These are phyloP conservation scores for Exophiala xenobiotica DNA, from an alignment of 2,329 filamentous ascomycete species.

Conservation along the genomic window DNA sequence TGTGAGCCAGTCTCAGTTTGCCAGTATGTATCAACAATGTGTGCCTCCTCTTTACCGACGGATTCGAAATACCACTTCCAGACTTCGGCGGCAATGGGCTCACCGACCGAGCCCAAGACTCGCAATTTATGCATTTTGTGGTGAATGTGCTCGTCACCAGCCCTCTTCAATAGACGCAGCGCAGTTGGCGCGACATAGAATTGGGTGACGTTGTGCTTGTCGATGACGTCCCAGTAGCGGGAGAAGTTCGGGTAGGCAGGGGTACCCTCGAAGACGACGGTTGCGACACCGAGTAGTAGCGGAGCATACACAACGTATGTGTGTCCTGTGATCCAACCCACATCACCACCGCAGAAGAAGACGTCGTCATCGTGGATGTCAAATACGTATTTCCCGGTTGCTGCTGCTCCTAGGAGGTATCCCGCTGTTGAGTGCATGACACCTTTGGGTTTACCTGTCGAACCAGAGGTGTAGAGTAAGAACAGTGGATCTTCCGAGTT, in stretches of 20 bases:
- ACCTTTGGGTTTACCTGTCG: conserved; percentile 97
- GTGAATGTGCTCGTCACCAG: conserved; percentile 88
- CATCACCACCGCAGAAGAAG: conserved; percentile 97
- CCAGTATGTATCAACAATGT: conserved; percentile 98
- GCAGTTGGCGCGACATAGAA: conserved; percentile 98
- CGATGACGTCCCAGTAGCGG: conserved; percentile 97
- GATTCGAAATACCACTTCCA: conserved; percentile 99
- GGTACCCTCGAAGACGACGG: conserved; percentile 96
- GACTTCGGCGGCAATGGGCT: conserved; percentile 95
- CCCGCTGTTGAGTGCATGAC: conserved; percentile 97
- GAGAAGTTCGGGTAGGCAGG: conserved; percentile 97
- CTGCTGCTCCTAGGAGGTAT: conserved; percentile 88
- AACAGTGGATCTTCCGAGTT: conserved; percentile 95
- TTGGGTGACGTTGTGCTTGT: conserved; percentile 90
- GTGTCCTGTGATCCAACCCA: conserved; percentile 98
- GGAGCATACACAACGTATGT: conserved; percentile 98
- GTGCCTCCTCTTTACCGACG: conserved; percentile 88
- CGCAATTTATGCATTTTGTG: conserved; percentile 84
- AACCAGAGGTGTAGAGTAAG: conserved; percentile 95
- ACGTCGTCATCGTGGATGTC: conserved; percentile 92
- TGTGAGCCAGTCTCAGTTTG: conserved; percentile 98
- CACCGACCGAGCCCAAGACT: conserved; percentile 90
- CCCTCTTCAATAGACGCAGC: conserved; percentile 87
- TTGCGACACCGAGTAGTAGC: conserved; percentile 85
- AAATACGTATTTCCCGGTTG: conserved; percentile 97